These are phyloP conservation scores for Schizochytrium sp. DNA, from an alignment of 108 stramenopile genomes.

Conservation along the genomic window DNA sequence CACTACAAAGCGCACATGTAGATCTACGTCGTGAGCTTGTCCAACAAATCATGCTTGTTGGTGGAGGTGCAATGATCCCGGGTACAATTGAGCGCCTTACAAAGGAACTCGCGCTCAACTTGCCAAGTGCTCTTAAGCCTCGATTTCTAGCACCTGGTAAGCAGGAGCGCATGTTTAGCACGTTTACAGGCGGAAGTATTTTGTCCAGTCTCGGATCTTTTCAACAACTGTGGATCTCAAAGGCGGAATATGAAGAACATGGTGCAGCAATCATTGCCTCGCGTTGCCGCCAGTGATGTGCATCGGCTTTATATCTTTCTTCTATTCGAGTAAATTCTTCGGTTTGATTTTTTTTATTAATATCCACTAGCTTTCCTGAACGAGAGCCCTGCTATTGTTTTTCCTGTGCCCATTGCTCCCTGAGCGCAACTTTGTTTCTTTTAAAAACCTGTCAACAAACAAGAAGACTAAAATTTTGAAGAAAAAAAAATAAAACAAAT, in stretches of 20 bases:
- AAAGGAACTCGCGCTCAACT: slow-evolving; percentile 80
- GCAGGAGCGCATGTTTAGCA: slow-evolving; percentile 71
- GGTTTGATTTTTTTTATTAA: too few species aligned
- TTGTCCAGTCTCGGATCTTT: slow-evolving; percentile 73
- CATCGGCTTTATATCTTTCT: not conserved
- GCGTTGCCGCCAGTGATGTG: slow-evolving; percentile 13
- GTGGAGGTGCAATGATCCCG: slow-evolving; percentile 90
- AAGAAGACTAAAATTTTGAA: too few species aligned
- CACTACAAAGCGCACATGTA: slow-evolving; percentile 34
- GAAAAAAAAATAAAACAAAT: too few species aligned
- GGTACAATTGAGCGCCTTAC: slow-evolving; percentile 93
- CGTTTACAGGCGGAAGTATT: slow-evolving; percentile 83
- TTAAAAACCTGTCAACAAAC: too few species aligned
- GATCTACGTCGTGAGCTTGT: slow-evolving; percentile 90
- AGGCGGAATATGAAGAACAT: slow-evolving; percentile 62
- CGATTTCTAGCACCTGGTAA: slow-evolving; percentile 28
- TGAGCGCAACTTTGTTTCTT: too few species aligned
- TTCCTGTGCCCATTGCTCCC: too few species aligned
- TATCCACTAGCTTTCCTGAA: too few species aligned
- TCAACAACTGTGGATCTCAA: slow-evolving; percentile 77
- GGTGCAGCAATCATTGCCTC: slow-evolving; percentile 33
- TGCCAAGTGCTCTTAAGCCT: slow-evolving; percentile 61
- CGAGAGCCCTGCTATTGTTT: too few species aligned
- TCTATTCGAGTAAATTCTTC: too few species aligned
- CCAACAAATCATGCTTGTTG: slow-evolving; percentile 91